Evolutionary conservation across 495 filamentous ascomycete species (phyloP), one percentile per base, ranked within the genome.

Genomic region (Penicillium soppii): DNA sequence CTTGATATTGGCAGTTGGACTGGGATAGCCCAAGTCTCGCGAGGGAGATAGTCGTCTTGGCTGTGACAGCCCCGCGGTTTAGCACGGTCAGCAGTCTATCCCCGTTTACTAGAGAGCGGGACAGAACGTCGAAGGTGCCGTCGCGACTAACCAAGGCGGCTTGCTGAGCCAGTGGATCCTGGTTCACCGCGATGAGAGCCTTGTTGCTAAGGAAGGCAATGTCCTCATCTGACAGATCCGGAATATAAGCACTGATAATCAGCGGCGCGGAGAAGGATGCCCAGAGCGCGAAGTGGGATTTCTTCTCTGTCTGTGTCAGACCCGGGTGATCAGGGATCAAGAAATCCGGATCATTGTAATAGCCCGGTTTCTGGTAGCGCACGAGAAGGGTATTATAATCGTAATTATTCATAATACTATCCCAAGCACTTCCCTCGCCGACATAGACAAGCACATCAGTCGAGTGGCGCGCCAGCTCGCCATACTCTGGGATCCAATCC

Each of bases 341-440:
- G 39, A 76, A 74, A 43, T 76, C 73, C 4, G 72, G 70, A 43
- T 76, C 73, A 45, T 73, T 73, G 33, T 65, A 75, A 41, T 72
- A 74, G 6, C 72, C 72, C 3, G 70, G 69, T n/a, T 54, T 47
- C 45, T 76, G 71, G 53, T 71, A 74, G 33, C 71, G 68, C 29
- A 63, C 62, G 4, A 76, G 45, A 30, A 64, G 70, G 7, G 66
- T 58, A 25, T 72, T 58, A 37, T 56, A 69, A 33, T 60, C 41
- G 42, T 73, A 74, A 39, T 73, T 74, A 15, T 54, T 47, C 72
- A 76, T 73, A 51, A 76, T 64, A 42, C 66, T 71, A 23, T 70
- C 65, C 72, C 72, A 76, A 5, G 69, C 65, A 39, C 55, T 65
- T 22, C 65, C 63, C 5, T 46, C 47, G 3, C 57, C 58, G 15